A percentile compares a stretch with the other conserved stretches of the same genome.
These are phyloP conservation scores for Dactylellina parvicollis DNA, from an alignment of 2,329 filamentous ascomycete species.

Conservation along the genomic window DNA sequence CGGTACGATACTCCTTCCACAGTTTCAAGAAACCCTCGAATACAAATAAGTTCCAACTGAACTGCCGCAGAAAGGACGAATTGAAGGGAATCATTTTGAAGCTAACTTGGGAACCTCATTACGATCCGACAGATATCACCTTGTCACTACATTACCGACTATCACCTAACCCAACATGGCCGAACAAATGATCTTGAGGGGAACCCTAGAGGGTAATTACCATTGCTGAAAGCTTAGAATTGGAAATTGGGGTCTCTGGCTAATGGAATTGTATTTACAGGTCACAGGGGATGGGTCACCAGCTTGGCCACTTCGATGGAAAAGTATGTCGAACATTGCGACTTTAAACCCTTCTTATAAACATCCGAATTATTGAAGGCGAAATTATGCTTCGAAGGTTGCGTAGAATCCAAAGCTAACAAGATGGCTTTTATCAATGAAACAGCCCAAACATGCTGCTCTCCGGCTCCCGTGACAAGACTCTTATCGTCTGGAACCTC, in stretches of 20 bases:
- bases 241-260: conserved; percentile 40
- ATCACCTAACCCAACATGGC: conserved; percentile 47
- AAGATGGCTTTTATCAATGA: conserved; percentile 59
- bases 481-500: conserved; percentile 99
- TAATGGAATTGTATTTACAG: conserved; percentile 55
- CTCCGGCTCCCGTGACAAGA: conserved; percentile 97
- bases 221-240: conserved; percentile 17
- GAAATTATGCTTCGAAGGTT: neutral
- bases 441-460: conserved; percentile 94
- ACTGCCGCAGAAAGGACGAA: conserved; percentile 17
- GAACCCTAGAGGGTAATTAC: conserved; percentile 58
- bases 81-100: conserved; percentile 18
- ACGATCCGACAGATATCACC: conserved; percentile 30
- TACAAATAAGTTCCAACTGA: conserved; percentile 4
- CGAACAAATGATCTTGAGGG: conserved; percentile 57
- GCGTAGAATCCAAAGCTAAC: conserved; percentile 59
- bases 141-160: conserved; percentile 36
- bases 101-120: conserved; percentile 34
- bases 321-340: conserved; percentile 53
- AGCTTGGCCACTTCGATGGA: conserved; percentile 58
- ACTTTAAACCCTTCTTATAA: neutral
- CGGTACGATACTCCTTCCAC: conserved; percentile 47
- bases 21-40: conserved; percentile 10
- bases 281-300: conserved; percentile 59
- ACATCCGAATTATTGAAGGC: neutral